Evolutionary conservation across 148 eudicot species (phyloP).

Genomic region (Oxyria digyna): DNA sequence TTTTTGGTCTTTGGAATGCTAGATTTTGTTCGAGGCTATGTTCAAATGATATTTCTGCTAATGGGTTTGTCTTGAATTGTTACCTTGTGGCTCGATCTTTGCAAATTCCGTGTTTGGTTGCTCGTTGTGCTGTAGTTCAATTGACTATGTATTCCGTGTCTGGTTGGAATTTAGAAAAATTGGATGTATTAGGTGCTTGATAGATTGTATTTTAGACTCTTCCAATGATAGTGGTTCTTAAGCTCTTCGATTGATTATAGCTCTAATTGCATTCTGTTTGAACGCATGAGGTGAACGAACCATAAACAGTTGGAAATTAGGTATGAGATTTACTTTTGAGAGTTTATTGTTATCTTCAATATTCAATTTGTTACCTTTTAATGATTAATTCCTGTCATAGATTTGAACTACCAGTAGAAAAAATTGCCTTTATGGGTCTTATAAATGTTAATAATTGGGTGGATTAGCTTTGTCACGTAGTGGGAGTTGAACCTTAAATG

Average conservation of each 20-base stretch:
- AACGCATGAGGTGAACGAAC: background rate
- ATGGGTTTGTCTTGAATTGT: conserved; percentile 9
- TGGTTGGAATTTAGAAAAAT: background rate
- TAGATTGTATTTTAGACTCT: background rate
- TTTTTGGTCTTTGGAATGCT: conserved; percentile 3
- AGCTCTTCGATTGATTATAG: background rate
- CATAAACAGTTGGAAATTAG: background rate
- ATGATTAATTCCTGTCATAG: background rate
- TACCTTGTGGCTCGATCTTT: conserved; percentile 4
- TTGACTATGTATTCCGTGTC: conserved; percentile 2
- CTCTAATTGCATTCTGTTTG: background rate
- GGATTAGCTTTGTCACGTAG: background rate
- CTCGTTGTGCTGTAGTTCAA: background rate
- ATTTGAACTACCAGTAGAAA: background rate
- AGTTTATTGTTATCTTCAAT: background rate
- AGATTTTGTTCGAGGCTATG: conserved; percentile 9
- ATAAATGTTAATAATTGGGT: background rate
- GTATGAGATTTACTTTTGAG: background rate
- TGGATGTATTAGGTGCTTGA: background rate
- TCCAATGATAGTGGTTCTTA: background rate
- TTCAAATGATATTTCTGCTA: conserved; percentile 12
- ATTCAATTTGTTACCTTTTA: background rate
- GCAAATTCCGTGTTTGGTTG: background rate
- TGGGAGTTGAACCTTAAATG: background rate
- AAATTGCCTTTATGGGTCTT: background rate